Evolutionary conservation across 1,139 yeast genomes (phyloP), one percentile per base, ranked within the genome.

Genomic region (Entelexis sorbosivorans): DNA sequence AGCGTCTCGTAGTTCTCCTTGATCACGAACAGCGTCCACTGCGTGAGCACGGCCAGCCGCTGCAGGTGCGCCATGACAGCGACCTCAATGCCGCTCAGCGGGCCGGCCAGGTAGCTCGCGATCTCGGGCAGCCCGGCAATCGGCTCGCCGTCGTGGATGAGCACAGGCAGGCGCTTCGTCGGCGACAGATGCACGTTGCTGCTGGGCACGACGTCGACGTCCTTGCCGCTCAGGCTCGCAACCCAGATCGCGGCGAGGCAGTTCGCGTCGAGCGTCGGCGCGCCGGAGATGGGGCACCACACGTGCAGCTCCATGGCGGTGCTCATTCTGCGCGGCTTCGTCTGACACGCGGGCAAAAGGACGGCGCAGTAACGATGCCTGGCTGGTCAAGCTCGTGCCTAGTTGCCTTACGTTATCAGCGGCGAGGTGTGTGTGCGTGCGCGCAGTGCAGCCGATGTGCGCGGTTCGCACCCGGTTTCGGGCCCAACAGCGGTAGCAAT

Each of bases 1-100:
- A 74, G 78, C 16, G 70, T 63, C 58, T 80, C 88, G 64, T 82
- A 86, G 65, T 85, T 85, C 32, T 68, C 69, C 32, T 74, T 71
- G 57, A 80, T 76, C 47, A 82, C 68, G 61, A 76, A 86, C 40
- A 81, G 66, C 52, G 79, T 77, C 64, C 82, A 85, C 52, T 75
- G 76, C 33, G 84, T 77, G 32, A 81, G 66, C 29, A 70, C 64
- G n/a, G 71, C 67, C 33, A 79, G 61, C 36, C 71, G 70, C 45
- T 70, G 70, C 16, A 77, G 62, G 49, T 69, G 69, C 26, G 71
- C 67, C 10, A 69, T 55, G n/a, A 70, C 54, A 66, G 73, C 56
- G 64, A 52, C 45, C 67, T 67, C 53, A 52, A 56, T 39, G 55
- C 64, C 54, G 9, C 51, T 39, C 2, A 57, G 49, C 2, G 60